phyloP scores from a whole-genome alignment of 768 basidiomycete genomes.

The Psilocybe cubensis region DNA sequence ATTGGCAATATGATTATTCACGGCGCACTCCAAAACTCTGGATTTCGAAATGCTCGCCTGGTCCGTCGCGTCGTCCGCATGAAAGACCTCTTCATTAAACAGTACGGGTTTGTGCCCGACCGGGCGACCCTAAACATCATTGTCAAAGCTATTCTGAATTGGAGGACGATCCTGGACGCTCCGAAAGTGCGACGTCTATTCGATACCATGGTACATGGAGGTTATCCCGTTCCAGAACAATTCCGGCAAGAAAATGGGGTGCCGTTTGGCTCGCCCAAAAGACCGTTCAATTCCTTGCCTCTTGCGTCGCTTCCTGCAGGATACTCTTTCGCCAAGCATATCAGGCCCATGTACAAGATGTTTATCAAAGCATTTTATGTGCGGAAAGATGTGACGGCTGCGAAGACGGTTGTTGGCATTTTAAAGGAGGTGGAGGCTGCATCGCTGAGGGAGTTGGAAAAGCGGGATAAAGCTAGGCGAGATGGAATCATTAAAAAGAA shows the following conservation, averaged over 20 bases:
- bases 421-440: conserved; percentile 46
- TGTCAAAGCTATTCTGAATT: conserved; percentile 60
- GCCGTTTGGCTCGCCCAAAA: conserved; percentile 48
- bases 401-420: conserved; percentile 56
- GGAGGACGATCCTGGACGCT: conserved; percentile 47
- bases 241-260: conserved; percentile 33
- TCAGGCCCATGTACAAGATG: conserved; percentile 73
- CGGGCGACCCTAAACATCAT: conserved; percentile 73
- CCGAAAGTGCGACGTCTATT: conserved; percentile 58
- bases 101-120: conserved; percentile 61
- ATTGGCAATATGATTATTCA: conserved; percentile 65
- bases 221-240: conserved; percentile 52
- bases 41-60: conserved; percentile 44
- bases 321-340: conserved; percentile 60
- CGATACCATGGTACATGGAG: conserved; percentile 60
- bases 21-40: conserved; percentile 35
- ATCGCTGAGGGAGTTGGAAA: conserved; percentile 34
- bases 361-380: conserved; percentile 68
- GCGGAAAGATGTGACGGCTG: conserved; percentile 56
- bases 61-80: conserved; percentile 46
- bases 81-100: conserved; percentile 44
- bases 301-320: conserved; percentile 42
- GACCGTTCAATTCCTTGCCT: conserved; percentile 18
- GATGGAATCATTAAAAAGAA: conserved; percentile 36
- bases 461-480: conserved; percentile 31